Conservation (phyloP, 495 filamentous ascomycete genomes). For the Podospora conica region DNA sequence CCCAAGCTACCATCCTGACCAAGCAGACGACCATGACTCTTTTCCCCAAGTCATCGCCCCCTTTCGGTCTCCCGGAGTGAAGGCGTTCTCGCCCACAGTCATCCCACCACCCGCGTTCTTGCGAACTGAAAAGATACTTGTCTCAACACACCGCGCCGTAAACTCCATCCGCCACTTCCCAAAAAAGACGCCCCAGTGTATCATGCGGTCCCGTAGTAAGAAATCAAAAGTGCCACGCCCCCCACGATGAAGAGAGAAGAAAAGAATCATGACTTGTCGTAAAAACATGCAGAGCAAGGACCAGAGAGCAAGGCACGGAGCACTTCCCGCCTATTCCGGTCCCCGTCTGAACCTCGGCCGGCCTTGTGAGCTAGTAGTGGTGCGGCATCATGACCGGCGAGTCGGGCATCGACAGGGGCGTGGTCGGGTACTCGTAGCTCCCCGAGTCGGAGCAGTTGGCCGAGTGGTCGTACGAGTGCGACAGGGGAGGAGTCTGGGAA, state of each 20-base stretch:
- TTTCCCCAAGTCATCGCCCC: not conserved
- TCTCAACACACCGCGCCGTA: not conserved
- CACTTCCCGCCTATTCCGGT: not conserved
- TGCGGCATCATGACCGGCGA: constrained; percentile 49
- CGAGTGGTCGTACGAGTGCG: constrained; percentile 74
- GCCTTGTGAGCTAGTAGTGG: constrained; percentile 15
- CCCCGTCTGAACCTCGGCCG: not conserved
- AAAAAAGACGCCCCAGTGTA: not conserved
- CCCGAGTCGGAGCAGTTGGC: constrained; percentile 53
- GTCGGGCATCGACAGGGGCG: constrained; percentile 61
- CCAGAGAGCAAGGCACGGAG: not conserved
- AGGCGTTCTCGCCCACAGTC: not conserved
- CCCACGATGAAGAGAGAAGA: not conserved
- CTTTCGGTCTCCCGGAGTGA: not conserved
- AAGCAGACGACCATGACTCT: not conserved
- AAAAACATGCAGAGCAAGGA: not conserved
- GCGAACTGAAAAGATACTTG: not conserved
- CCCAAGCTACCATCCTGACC: not conserved
- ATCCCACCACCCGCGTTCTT: not conserved
- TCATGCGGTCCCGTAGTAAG: not conserved
- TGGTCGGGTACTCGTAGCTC: constrained; percentile 54
- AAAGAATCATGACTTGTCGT: not conserved
- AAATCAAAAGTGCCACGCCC: not conserved
- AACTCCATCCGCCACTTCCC: not conserved
- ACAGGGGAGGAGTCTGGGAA: constrained; percentile 68